Percentiles rank a stretch among this genome's conserved stretches.
These are phyloP conservation scores for Fistulinella prunicolor DNA, from an alignment of 768 basidiomycete genomes.

Conservation along the genomic window DNA sequence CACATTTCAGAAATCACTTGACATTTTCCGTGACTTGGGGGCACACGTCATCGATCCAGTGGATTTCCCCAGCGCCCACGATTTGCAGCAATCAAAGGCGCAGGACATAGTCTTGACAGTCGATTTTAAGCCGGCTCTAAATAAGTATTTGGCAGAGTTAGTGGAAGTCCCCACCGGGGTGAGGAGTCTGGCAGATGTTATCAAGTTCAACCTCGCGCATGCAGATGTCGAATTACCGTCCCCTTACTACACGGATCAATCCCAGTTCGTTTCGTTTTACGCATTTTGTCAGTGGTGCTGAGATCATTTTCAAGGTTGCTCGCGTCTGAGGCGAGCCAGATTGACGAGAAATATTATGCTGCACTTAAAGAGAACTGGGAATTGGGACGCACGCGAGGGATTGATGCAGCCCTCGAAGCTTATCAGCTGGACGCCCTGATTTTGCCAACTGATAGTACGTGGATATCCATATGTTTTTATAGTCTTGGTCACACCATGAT, in stretches of 20 bases:
- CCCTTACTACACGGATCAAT: conserved; percentile 37
- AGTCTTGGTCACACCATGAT: neutral
- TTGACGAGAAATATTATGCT: conserved; percentile 42
- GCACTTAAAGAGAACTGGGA: conserved; percentile 47
- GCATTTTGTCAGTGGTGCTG: conserved; percentile 1
- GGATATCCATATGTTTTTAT: neutral
- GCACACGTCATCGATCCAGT: conserved; percentile 58
- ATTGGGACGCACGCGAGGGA: conserved; percentile 50
- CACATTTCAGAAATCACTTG: conserved; percentile 40
- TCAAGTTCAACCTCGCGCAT: conserved; percentile 54
- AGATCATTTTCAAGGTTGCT: conserved; percentile 16
- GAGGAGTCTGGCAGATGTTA: conserved; percentile 53
- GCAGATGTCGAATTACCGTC: conserved; percentile 43
- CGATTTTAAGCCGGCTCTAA: conserved; percentile 54
- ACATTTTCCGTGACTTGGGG: conserved; percentile 37
- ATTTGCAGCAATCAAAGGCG: conserved; percentile 45
- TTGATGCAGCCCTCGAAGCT: conserved; percentile 48
- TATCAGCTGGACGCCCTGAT: conserved; percentile 52
- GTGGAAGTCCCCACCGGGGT: conserved; percentile 59
- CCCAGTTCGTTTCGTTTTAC: conserved; percentile 24
- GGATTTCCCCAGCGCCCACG: conserved; percentile 53
- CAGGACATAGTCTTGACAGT: conserved; percentile 51
- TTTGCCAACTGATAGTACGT: conserved; percentile 41
- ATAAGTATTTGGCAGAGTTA: conserved; percentile 46
- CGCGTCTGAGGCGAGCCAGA: conserved; percentile 23